phyloP scores from a whole-genome alignment of 768 basidiomycete genomes.

The Pleurotus djamor region DNA sequence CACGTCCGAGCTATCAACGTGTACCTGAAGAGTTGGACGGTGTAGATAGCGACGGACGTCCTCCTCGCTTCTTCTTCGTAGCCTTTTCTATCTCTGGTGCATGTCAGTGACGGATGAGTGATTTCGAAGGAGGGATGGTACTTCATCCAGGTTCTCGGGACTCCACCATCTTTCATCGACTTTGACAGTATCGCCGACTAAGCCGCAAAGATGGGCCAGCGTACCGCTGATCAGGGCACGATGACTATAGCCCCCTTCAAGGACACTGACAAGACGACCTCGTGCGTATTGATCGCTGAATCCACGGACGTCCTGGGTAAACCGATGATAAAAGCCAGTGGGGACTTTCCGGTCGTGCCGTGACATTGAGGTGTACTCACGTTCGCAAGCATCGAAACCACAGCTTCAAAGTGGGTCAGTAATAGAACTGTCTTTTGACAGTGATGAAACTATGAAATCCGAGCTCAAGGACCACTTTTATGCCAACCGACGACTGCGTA shows the following conservation, averaged over 20 bases:
- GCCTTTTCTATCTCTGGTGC: constrained; percentile 57
- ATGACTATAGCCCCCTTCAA: constrained; percentile 96
- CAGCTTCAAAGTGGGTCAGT: constrained; percentile 47
- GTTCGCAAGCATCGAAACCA: constrained; percentile 94
- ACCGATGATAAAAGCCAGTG: constrained; percentile 79
- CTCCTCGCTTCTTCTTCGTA: constrained; percentile 59
- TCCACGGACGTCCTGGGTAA: constrained; percentile 65
- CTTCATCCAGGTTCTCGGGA: constrained; percentile 56
- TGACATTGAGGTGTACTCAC: constrained; percentile 90
- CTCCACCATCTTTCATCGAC: constrained; percentile 68
- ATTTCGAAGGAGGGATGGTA: constrained; percentile 16
- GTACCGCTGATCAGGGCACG: constrained; percentile 81
- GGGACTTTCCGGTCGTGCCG: constrained; percentile 91
- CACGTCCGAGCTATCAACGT: background rate
- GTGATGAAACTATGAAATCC: no score
- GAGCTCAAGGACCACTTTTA: no score
- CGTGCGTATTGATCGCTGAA: constrained; percentile 65
- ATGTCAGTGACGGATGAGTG: background rate
- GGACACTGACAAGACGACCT: constrained; percentile 80
- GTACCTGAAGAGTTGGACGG: constrained; percentile 33
- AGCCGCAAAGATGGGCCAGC: constrained; percentile 77
- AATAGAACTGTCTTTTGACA: background rate
- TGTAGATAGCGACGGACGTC: constrained; percentile 36
- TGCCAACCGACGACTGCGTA: no score
- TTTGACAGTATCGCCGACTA: constrained; percentile 38